Evolutionary conservation across 2,329 filamentous ascomycete genomes (phyloP).

Genomic region (Rhinocladiella mackenziei): DNA sequence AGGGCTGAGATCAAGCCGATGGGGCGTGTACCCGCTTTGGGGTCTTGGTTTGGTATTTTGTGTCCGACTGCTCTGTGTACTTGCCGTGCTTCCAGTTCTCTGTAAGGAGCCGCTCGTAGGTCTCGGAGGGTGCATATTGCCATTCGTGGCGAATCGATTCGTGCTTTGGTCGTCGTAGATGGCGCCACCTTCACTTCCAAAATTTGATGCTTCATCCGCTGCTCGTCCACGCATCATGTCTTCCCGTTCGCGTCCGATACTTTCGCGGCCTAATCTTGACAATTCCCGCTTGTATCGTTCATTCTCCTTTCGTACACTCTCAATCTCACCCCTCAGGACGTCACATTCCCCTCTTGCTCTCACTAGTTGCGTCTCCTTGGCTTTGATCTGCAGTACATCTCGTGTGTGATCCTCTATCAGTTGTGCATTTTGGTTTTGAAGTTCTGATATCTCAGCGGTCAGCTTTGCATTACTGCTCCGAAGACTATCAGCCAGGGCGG

Average conservation of each 20-base stretch:
- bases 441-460: slow-evolving; percentile 81
- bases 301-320: slow-evolving; percentile 79
- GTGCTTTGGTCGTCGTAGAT: slow-evolving; percentile 38
- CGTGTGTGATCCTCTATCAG: slow-evolving; percentile 96
- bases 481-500: slow-evolving; percentile 72
- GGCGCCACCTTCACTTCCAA: slow-evolving; percentile 50
- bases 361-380: slow-evolving; percentile 95
- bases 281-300: slow-evolving; percentile 89
- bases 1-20: slow-evolving; percentile 46
- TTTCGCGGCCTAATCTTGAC: slow-evolving; percentile 49
- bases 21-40: slow-evolving; percentile 32
- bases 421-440: slow-evolving; percentile 94
- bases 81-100: slow-evolving; percentile 27
- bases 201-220: slow-evolving; percentile 53
- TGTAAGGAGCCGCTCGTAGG: slow-evolving; percentile 25
- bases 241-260: slow-evolving; percentile 31
- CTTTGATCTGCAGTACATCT: slow-evolving; percentile 93
- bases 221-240: slow-evolving; percentile 24
- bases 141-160: slow-evolving; percentile 29
- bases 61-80: slow-evolving; percentile 16
- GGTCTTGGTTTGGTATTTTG: slow-evolving; percentile 32
- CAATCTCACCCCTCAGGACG: slow-evolving; percentile 78
- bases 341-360: slow-evolving; percentile 87
- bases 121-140: slow-evolving; percentile 11
- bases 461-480: slow-evolving; percentile 77